Conservation (phyloP, 768 basidiomycete genomes). For the Mycena chlorophos region DNA sequence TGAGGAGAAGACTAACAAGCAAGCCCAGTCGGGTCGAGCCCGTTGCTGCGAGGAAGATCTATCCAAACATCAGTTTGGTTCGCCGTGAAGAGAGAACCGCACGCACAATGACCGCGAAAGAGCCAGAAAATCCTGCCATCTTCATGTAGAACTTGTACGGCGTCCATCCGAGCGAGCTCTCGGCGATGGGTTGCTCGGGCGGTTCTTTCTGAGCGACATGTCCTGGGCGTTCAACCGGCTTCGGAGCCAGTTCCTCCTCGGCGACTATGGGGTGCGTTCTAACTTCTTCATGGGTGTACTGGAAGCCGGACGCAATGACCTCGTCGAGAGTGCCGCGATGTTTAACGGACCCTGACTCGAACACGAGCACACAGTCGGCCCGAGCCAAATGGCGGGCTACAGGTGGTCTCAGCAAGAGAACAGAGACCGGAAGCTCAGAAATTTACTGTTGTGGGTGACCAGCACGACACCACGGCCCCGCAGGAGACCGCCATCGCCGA, state of each 20-base stretch:
- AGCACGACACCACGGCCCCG: conserved; percentile 3
- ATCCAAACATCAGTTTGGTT: background rate
- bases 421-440: conserved; percentile 26
- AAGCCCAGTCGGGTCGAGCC: conserved; percentile 3
- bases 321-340: conserved; percentile 57
- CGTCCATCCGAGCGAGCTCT: conserved; percentile 2
- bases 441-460: conserved; percentile 3
- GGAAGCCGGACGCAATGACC: conserved; percentile 31
- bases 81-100: background rate
- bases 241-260: no score
- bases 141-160: conserved; percentile 10
- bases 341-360: conserved; percentile 57
- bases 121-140: conserved; percentile 6
- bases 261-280: background rate
- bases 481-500: conserved; percentile 26
- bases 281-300: background rate
- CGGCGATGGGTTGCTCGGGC: background rate
- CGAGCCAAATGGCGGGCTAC: conserved; percentile 53
- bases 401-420: conserved; percentile 42
- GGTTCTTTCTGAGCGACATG: conserved; percentile 5
- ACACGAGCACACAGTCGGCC: conserved; percentile 56
- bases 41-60: background rate
- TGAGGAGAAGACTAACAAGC: background rate
- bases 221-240: background rate
- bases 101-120: background rate